Percentiles rank a stretch among this genome's conserved stretches.
Evolutionary conservation across 768 basidiomycete genomes (phyloP).

Genomic region (Gymnopilus junonius): DNA sequence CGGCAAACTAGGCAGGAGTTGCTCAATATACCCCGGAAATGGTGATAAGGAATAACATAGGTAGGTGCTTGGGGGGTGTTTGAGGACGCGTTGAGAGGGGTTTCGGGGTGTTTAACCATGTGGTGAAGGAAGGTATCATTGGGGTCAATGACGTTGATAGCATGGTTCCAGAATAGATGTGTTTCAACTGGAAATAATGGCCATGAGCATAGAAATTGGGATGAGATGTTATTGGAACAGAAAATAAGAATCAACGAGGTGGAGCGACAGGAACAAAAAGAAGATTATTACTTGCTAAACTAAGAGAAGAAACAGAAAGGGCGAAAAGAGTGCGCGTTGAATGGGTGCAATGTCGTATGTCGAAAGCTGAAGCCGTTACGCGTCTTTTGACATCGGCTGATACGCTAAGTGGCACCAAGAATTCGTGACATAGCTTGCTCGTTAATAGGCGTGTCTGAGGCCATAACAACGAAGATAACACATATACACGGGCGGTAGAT

Average conservation of each 20-base stretch:
- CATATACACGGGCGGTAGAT: neutral
- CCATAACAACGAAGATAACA: neutral
- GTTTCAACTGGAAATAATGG: slow-evolving; percentile 54
- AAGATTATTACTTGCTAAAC: neutral
- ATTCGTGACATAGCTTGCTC: slow-evolving; percentile 8
- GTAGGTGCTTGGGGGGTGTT: slow-evolving; percentile 36
- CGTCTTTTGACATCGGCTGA: neutral
- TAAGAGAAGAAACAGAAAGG: neutral
- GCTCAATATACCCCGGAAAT: slow-evolving; percentile 61
- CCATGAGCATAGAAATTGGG: slow-evolving; percentile 9
- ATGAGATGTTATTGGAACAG: neutral
- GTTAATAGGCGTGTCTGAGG: neutral
- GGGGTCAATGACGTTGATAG: slow-evolving; percentile 64
- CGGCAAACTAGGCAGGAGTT: slow-evolving; percentile 71
- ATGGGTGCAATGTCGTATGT: neutral
- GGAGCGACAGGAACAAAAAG: neutral
- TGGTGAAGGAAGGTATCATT: slow-evolving; percentile 56
- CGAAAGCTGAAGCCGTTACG: neutral
- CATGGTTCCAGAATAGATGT: slow-evolving; percentile 75
- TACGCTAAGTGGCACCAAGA: slow-evolving; percentile 9
- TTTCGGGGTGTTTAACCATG: slow-evolving; percentile 47
- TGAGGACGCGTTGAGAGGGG: slow-evolving; percentile 36
- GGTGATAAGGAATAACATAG: slow-evolving; percentile 55
- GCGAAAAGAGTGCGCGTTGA: neutral
- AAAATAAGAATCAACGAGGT: neutral